Evolutionary conservation across 768 basidiomycete genomes (phyloP), one percentile per base, ranked within the genome.

Genomic region (Hypsizygus marmoreus): DNA sequence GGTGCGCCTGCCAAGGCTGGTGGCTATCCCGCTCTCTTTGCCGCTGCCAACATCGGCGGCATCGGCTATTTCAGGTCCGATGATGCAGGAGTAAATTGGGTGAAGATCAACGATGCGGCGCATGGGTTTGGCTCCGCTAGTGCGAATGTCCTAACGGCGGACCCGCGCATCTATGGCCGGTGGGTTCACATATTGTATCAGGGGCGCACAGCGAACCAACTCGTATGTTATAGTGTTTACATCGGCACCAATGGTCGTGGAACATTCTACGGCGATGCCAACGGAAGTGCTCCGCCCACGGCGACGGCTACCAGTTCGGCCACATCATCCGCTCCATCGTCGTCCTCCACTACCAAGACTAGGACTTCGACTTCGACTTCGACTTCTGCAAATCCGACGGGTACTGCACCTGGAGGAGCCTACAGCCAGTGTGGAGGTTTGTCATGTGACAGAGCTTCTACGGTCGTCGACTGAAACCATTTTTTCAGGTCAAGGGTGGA

Each of bases 221-320:
- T 24, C 5, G 31, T 14, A 19, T 39, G 26, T 23, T 28, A n/a
- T 44, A 81, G 81, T 8, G 79, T 80, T 0, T 83, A 83, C 50
- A 72, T 82, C 29, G 80, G 80, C 4, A 83, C 80, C 4, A 81
- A 82, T 52, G 81, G 80, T 19, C 75, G 81, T 24, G 80, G 80
- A 12, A 76, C 74, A 33, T 81, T 79, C 60, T 80, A 72, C 50
- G 79, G 75, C 0, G 75, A 78, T 50, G 51, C 60, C 9, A 59
- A 55, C 45, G 69, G 67, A 23, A 23, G 59, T 17, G 55, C 64
- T 22, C 64, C 69, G 32, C 19, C 67, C 19, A 67, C 61, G 2
- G 53, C 56, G 4, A 49, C 63, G 4, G 47, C 66, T 6, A 44
- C 58, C 12, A 55, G 60, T 8, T 43, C 53, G 13, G 49, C 61